phyloP scores from a whole-genome alignment of 441 rosid species.

The Metrosideros polymorpha region DNA sequence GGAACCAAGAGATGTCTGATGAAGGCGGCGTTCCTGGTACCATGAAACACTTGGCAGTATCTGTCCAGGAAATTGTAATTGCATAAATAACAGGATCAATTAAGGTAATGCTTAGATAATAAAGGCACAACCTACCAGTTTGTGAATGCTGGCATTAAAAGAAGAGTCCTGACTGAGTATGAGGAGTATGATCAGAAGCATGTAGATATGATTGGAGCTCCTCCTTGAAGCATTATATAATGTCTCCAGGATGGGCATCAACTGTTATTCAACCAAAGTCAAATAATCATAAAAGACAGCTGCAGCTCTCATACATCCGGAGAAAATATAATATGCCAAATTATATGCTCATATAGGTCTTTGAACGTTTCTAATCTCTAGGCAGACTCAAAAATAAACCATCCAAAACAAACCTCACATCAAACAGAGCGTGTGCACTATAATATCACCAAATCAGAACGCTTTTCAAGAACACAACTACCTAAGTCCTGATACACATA shows the following conservation, averaged over 20 bases:
- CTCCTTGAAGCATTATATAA: constrained; percentile 78
- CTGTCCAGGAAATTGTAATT: constrained; percentile 25
- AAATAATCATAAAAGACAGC: background rate
- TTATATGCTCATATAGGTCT: background rate
- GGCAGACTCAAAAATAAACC: background rate
- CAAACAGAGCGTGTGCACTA: background rate
- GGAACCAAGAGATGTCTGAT: constrained; percentile 96
- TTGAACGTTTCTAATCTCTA: background rate
- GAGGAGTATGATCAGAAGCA: constrained; percentile 94
- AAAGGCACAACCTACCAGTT: constrained; percentile 47
- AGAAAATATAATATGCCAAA: background rate
- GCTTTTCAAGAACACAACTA: background rate
- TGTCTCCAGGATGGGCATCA: constrained; percentile 93
- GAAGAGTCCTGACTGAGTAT: constrained; percentile 98
- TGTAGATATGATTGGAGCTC: constrained; percentile 95
- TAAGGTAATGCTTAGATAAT: background rate
- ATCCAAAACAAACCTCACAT: background rate
- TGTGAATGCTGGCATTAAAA: constrained; percentile 90
- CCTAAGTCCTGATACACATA: background rate
- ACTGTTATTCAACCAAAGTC: constrained; percentile 34
- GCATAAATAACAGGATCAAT: background rate
- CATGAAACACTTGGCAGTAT: constrained; percentile 84
- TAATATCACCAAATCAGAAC: background rate
- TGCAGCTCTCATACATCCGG: background rate
- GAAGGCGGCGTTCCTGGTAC: constrained; percentile 96